Conservation (phyloP, 148 eudicot species). For the Talinum fruticosum region DNA sequence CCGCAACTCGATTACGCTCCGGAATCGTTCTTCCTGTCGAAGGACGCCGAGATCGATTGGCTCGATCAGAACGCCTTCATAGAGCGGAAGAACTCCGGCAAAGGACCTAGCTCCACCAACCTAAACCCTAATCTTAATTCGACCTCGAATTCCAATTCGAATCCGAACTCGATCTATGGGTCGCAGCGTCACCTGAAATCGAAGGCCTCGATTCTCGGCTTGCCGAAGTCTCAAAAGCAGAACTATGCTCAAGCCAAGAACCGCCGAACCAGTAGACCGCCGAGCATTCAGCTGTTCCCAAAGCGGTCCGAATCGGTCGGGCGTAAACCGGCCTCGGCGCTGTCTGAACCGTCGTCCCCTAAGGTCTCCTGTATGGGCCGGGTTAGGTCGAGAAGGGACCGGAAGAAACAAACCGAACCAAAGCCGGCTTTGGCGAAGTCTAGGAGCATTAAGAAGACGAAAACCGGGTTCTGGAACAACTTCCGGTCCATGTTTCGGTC, state of each 20-base stretch:
- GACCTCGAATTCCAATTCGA: conserved; percentile 27
- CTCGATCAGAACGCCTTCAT: conserved; percentile 65
- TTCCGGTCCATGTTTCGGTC: conserved; percentile 45
- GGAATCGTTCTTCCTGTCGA: conserved; percentile 75
- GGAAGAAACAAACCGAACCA: conserved; percentile 15
- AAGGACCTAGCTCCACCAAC: conserved; percentile 23
- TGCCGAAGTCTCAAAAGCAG: conserved; percentile 66
- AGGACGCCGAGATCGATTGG: conserved; percentile 87
- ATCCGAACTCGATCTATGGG: conserved; percentile 22
- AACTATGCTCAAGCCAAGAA: conserved; percentile 39
- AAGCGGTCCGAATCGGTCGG: conserved; percentile 39
- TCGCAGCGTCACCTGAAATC: conserved; percentile 54
- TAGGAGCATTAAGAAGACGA: conserved; percentile 16
- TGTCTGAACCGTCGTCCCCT: conserved; percentile 72
- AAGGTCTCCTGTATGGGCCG: conserved; percentile 91
- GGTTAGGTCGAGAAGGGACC: conserved; percentile 55
- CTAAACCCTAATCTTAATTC: neutral
- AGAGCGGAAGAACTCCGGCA: conserved; percentile 74
- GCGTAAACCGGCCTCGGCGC: conserved; percentile 31
- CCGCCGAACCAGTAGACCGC: conserved; percentile 33
- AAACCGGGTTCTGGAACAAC: conserved; percentile 36
- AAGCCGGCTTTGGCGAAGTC: neutral
- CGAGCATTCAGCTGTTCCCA: conserved; percentile 52
- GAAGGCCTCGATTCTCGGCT: conserved; percentile 49
- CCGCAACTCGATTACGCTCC: conserved; percentile 53